phyloP scores from a whole-genome alignment of 2,329 filamentous ascomycete species.

The Exophiala spinifera region DNA sequence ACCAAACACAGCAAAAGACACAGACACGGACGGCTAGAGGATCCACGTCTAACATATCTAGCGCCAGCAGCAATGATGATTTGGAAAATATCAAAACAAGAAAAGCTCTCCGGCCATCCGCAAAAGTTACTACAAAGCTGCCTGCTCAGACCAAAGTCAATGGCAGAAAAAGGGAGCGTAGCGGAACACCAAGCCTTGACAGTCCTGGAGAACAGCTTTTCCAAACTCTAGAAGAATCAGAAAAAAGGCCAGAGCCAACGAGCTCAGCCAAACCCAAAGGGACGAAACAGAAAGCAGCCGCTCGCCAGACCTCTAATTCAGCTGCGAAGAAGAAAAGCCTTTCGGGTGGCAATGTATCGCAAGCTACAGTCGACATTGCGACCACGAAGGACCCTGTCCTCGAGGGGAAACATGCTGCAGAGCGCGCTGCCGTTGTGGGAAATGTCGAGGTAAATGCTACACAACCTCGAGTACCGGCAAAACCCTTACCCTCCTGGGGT shows the following conservation, averaged over 20 bases:
- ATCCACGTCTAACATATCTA: neutral
- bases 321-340: constrained; percentile 1
- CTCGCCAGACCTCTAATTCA: neutral
- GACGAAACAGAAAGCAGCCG: neutral
- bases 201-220: constrained; percentile 27
- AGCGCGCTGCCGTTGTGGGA: neutral
- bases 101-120: neutral
- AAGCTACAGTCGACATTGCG: no score
- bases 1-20: no score
- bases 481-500: constrained; percentile 13
- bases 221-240: constrained; percentile 20
- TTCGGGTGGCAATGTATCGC: neutral
- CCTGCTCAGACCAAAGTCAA: neutral
- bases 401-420: neutral
- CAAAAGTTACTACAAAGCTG: neutral
- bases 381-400: no score
- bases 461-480: neutral
- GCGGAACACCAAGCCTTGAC: constrained; percentile 13
- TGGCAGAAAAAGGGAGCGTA: neutral
- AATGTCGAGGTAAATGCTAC: neutral
- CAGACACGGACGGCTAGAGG: no score
- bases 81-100: neutral
- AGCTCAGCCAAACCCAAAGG: neutral
- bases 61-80: neutral
- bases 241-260: constrained; percentile 1